Percentiles rank a stretch among this genome's conserved stretches.
phyloP scores from a whole-genome alignment of 176 grass and related monocot genomes.

The Eremochloa ophiuroides region DNA sequence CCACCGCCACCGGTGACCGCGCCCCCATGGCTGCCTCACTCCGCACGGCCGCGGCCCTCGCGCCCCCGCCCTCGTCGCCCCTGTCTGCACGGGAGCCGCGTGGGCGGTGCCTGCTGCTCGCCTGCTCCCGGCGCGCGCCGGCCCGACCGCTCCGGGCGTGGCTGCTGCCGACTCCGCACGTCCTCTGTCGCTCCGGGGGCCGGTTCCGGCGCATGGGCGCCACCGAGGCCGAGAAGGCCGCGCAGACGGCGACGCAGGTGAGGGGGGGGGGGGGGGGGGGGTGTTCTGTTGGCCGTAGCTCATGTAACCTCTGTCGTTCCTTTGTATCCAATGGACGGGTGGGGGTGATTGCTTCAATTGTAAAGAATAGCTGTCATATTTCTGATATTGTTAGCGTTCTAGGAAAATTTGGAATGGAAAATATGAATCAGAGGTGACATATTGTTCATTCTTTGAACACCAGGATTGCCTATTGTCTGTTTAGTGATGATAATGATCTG shows the following conservation, averaged over 20 bases:
- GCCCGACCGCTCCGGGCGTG: constrained; percentile 22
- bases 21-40: constrained; percentile 51
- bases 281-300: background rate
- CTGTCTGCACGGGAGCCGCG: background rate
- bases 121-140: constrained; percentile 6
- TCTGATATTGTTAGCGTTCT: background rate
- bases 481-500: background rate
- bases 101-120: background rate
- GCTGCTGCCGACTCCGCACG: background rate
- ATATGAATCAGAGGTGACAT: background rate
- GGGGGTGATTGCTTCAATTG: background rate
- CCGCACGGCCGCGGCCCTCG: constrained; percentile 38
- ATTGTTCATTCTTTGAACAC: background rate
- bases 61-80: background rate
- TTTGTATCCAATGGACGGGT: background rate
- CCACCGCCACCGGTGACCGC: background rate
- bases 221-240: constrained; percentile 34
- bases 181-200: background rate
- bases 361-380: background rate
- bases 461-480: background rate
- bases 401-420: background rate
- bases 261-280: too few relatives aligned
- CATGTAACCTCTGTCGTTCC: background rate
- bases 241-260: constrained; percentile 46
- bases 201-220: constrained; percentile 21